A percentile compares a stretch with the other conserved stretches of the same genome.
Conservation (phyloP, 441 rosid species). For the Aquilaria agallochum region DNA sequence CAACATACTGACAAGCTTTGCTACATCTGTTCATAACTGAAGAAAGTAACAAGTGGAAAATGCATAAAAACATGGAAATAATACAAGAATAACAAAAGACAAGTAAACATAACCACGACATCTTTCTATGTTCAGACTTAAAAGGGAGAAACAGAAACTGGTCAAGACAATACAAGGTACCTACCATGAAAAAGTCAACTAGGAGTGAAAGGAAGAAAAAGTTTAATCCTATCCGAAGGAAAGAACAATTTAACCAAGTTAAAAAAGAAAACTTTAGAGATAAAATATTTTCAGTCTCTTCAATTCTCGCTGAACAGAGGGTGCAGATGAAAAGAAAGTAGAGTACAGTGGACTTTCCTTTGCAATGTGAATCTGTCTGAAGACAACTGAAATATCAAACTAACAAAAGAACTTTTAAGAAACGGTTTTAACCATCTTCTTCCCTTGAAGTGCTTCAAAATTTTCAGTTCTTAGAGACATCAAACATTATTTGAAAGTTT, state of each 20-base stretch:
- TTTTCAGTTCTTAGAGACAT: background rate
- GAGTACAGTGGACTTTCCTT: background rate
- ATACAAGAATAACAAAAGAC: background rate
- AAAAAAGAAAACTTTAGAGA: slow-evolving; percentile 10
- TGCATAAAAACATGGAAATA: background rate
- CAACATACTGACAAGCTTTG: too few species aligned
- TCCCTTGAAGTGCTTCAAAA: background rate
- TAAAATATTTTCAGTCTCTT: background rate
- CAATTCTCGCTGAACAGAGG: background rate
- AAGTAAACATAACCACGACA: background rate
- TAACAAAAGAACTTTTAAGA: background rate
- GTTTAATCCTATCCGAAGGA: slow-evolving; percentile 11
- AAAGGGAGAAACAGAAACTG: slow-evolving; percentile 2
- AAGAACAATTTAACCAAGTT: slow-evolving; percentile 2
- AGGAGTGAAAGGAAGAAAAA: slow-evolving; percentile 8
- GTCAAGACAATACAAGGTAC: slow-evolving; percentile 4
- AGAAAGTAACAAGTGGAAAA: background rate
- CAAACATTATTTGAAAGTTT: background rate
- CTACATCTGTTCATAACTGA: too few species aligned
- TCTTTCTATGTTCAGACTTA: background rate
- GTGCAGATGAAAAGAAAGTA: background rate
- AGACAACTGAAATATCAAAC: background rate
- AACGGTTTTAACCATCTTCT: background rate
- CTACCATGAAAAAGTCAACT: slow-evolving; percentile 1
- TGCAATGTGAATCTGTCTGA: background rate